Conservation (phyloP, 1,284 basidiomycete genomes). For the Trametes sp. region DNA sequence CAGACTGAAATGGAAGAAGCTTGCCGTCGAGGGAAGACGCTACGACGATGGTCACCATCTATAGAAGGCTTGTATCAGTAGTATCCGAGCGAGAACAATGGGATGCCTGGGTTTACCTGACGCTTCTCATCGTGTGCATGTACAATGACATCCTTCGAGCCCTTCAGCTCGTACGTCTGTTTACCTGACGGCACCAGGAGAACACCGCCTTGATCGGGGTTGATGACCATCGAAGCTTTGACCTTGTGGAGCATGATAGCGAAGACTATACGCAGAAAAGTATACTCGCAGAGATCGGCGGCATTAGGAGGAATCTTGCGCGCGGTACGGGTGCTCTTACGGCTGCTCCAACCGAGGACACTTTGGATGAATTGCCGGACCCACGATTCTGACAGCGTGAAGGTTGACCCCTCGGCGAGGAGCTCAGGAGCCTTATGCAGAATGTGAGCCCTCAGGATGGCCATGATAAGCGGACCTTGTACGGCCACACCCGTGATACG, state of each 20-base stretch:
- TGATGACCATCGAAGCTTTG: conserved; percentile 6
- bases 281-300: conserved; percentile 1
- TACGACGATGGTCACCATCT: not conserved
- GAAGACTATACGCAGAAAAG: conserved; percentile 4
- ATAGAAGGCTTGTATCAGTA: no score
- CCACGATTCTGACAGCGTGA: conserved; percentile 3
- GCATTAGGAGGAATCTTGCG: conserved; percentile 1
- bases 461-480: not conserved
- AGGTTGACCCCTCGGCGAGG: not conserved
- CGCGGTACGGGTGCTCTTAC: not conserved
- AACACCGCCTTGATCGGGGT: conserved; percentile 4
- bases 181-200: conserved; percentile 4
- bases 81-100: not conserved
- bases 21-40: not conserved
- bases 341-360: conserved; percentile 1
- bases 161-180: conserved; percentile 10
- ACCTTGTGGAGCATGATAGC: not conserved
- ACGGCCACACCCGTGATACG: not conserved
- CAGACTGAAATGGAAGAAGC: conserved; percentile 3
- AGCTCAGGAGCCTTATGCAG: not conserved
- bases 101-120: conserved; percentile 1
- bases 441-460: not conserved
- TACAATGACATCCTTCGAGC: conserved; percentile 1
- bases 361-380: conserved; percentile 1
- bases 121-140: conserved; percentile 12